Conservation (phyloP, 306 rosid genomes). For the Inga laurina region DNA sequence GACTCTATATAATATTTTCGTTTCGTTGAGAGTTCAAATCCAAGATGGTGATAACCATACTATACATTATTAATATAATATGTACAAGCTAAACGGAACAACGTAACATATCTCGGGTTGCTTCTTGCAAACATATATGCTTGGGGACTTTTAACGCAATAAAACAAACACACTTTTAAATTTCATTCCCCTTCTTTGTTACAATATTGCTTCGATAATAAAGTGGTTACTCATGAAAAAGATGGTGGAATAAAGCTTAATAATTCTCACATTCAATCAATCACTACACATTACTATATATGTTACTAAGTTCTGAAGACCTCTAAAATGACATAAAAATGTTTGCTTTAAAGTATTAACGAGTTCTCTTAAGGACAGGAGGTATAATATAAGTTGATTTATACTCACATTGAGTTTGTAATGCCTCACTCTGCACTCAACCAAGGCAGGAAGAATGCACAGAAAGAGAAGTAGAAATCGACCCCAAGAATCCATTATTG, state of each 20-base stretch:
- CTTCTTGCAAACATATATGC: no score
- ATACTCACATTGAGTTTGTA: conserved; percentile 81
- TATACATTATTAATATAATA: neutral
- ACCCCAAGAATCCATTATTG: conserved; percentile 63
- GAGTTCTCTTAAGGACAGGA: no score
- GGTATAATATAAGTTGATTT: neutral
- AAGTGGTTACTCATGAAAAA: neutral
- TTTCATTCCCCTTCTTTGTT: no score
- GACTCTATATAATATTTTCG: neutral
- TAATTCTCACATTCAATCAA: neutral
- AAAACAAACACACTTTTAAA: no score
- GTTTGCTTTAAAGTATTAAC: neutral
- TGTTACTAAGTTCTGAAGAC: neutral
- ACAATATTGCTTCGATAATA: no score
- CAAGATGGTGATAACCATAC: neutral
- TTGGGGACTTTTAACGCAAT: no score
- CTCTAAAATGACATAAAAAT: neutral
- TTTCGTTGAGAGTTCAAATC: neutral
- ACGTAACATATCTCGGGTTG: no score
- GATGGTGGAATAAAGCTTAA: neutral
- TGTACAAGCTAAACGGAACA: no score
- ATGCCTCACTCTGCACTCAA: conserved; percentile 71
- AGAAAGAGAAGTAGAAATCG: conserved; percentile 50
- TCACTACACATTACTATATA: neutral
- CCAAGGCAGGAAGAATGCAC: conserved; percentile 68